A percentile compares a stretch with the other conserved stretches of the same genome.
Conservation (phyloP, 139 green algal genomes). For the Chlorella vulgaris region DNA sequence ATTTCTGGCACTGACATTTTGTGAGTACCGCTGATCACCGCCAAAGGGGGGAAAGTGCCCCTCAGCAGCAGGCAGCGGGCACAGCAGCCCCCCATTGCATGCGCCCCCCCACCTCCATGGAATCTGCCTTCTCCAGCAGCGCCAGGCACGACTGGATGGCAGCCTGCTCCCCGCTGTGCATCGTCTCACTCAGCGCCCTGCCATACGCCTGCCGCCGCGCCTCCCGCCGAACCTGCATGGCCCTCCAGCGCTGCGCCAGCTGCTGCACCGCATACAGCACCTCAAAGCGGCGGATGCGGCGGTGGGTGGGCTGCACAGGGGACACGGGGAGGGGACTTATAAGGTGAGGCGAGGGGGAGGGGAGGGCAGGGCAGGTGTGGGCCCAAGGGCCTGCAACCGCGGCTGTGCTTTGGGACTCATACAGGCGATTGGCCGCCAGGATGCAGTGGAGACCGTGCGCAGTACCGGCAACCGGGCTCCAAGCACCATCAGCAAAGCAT, state of each 20-base stretch:
- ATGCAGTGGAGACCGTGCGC: too few species aligned
- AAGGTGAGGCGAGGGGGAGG: neutral
- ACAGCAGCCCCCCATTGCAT: neutral
- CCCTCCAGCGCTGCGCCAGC: constrained; percentile 40
- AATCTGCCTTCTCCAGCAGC: constrained; percentile 21
- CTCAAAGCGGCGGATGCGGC: constrained; percentile 73
- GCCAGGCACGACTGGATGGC: constrained; percentile 42
- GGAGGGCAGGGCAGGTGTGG: neutral
- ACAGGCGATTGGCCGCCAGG: too few species aligned
- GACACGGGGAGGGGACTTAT: neutral
- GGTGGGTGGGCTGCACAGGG: constrained; percentile 51
- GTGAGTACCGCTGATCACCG: too few species aligned
- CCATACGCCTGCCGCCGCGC: constrained; percentile 31
- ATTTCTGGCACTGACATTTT: too few species aligned
- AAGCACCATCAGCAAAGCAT: too few species aligned
- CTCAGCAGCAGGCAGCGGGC: too few species aligned
- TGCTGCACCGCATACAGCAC: constrained; percentile 67
- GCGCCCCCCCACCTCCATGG: constrained; percentile 37
- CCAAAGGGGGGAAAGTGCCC: too few species aligned
- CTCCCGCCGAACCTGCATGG: constrained; percentile 47
- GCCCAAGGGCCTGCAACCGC: too few species aligned
- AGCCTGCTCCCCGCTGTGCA: constrained; percentile 8
- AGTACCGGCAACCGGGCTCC: too few species aligned
- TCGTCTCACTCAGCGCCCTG: constrained; percentile 30
- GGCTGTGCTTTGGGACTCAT: too few species aligned